Evolutionary conservation across 768 basidiomycete genomes (phyloP), one percentile per base, ranked within the genome.

Genomic region (Mycena vulgaris): DNA sequence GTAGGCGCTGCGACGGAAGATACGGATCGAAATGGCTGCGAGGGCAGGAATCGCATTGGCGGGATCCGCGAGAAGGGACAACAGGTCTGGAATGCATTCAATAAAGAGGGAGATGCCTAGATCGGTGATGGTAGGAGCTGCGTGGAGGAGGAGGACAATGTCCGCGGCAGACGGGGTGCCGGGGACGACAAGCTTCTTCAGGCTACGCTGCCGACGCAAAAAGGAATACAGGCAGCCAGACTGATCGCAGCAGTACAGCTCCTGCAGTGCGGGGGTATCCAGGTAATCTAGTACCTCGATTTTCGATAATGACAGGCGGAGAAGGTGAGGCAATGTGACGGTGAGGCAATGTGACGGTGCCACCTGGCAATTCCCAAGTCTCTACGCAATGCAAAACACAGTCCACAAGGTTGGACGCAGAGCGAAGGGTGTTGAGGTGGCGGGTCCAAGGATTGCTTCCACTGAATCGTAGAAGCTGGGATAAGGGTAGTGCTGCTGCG

Each of bases 51-150:
- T 30, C 3, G 3, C 3, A 5, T 28, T 19, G 28, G 49, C 14
- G 45, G 49, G 49, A 25, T 17, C 11, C n/a, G 40, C 62, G 51
- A 63, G 51, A 25, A 42, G 8, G 37, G 51, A 30, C 23, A 63
- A 63, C 19, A 63, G 51, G 7, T 52, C 62, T 11, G 62, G 19
- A 3, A 47, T 33, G 11, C 49, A 40, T 3, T 21, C 27, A 17
- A 37, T 28, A 31, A 33, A 55, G 6, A 58, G 23, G 37, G 37
- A 53, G 25, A 60, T 25, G 28, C 48, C 49, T n/a, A n/a, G n/a
- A n/a, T n/a, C n/a, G n/a, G n/a, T n/a, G n/a, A n/a, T n/a, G n/a
- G n/a, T 53, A 35, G 57, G n/a, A n/a, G n/a, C n/a, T n/a, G n/a
- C n/a, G n/a, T n/a, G n/a, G n/a, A n/a, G n/a, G 16, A 45, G 9